phyloP scores from a whole-genome alignment of 495 filamentous ascomycete species.

The Neurospora tetrasperma region DNA sequence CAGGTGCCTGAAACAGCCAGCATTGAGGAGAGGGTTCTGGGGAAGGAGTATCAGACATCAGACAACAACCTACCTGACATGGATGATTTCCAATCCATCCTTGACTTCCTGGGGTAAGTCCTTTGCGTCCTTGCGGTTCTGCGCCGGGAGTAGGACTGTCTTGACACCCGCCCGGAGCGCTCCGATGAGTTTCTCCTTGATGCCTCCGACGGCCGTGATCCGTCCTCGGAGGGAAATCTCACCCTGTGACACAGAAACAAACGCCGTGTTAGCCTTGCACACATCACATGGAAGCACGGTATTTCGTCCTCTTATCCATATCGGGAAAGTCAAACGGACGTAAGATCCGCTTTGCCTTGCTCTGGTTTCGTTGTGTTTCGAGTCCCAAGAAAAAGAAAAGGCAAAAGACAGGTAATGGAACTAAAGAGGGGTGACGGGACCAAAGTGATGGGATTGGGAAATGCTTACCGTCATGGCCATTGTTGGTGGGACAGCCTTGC shows the following conservation, averaged over 20 bases:
- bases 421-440: background rate
- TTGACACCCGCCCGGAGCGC: conserved; percentile 89
- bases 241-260: conserved; percentile 35
- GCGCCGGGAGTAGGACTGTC: conserved; percentile 77
- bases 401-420: background rate
- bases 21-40: conserved; percentile 4
- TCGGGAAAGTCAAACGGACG: background rate
- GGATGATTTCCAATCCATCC: conserved; percentile 77
- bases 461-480: conserved; percentile 77
- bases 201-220: conserved; percentile 82
- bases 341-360: conserved; percentile 1
- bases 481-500: conserved; percentile 78
- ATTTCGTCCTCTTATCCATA: background rate
- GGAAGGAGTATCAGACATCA: background rate
- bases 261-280: conserved; percentile 18
- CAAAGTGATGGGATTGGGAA: background rate
- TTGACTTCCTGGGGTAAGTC: conserved; percentile 87
- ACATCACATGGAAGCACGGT: background rate
- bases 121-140: conserved; percentile 88
- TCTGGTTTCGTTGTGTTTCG: background rate
- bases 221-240: conserved; percentile 84
- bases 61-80: conserved; percentile 57
- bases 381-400: background rate
- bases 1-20: background rate
- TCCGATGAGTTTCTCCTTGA: conserved; percentile 98